Base-by-base conservation (phyloP, 2,329 filamentous ascomycete species). In the Xylariaceae sp. region DNA sequence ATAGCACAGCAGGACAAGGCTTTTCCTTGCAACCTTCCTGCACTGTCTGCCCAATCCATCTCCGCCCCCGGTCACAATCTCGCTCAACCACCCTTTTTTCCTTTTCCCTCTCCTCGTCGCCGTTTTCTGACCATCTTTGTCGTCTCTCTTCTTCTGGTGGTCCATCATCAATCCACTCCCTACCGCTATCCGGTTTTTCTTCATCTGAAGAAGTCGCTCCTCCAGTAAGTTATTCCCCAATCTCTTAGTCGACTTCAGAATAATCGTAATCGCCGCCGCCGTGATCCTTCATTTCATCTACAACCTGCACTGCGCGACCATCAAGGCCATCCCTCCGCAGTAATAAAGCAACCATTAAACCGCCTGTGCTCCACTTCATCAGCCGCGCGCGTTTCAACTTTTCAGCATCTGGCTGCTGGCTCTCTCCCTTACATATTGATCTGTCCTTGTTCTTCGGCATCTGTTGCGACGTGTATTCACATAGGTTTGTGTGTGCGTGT, bases 61-160 rank as follows among this genome's bases (percentile, higher is more conserved):
- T 57, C 50, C 60, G 59, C 59, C 61, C 60, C 65, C 65, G 62
- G 62, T 65, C 62, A 60, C 65, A 67, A 66, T 66, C 65, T 62
- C 63, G 56, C 56, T 62, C 61, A 51, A 59, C 62, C 64, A 60
- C 63, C 64, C 65, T 67, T 65, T 69, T 68, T 67, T 64, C 59
- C 54, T 59, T 64, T 60, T 61, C 58, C 62, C 63, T 58, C 51
- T 58, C 55, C 56, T 57, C 59, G 60, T 62, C 60, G 43, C 43
- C 58, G 57, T 60, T 63, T 62, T 62, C 51, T 45, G 43, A 52
- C 48, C 59, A 59, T 56, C 56, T 59, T 56, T 48, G 59, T 49
- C 52, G 59, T 44, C 57, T 55, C 50, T 55, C 56, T 52, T 40
- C 45, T 51, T 51, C 48, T 53, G 57, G 57, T 52, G 54, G 52